A percentile compares a stretch with the other conserved stretches of the same genome.
These are phyloP conservation scores for Citrullus colocynthis DNA, from an alignment of 306 rosid species.

Conservation along the genomic window DNA sequence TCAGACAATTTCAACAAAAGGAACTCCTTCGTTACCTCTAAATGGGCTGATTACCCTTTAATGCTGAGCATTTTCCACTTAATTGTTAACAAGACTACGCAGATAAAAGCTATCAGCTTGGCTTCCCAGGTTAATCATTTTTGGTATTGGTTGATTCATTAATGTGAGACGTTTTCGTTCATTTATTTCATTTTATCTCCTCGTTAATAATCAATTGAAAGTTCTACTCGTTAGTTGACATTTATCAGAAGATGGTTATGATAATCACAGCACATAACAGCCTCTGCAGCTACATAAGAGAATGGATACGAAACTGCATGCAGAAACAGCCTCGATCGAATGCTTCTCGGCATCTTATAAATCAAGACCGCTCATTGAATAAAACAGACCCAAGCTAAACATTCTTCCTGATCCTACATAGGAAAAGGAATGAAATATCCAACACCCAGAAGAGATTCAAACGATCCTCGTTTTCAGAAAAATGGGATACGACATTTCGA, in stretches of 20 bases:
- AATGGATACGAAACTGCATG: neutral
- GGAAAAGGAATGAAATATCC: neutral
- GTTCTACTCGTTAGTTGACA: neutral
- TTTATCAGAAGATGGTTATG: neutral
- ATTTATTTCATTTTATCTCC: neutral
- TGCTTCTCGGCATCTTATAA: neutral
- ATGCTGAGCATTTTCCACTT: neutral
- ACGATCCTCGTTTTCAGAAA: neutral
- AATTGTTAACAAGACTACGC: neutral
- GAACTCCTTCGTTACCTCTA: neutral
- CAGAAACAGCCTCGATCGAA: neutral
- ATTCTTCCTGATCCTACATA: conserved; percentile 1
- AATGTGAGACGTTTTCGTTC: neutral
- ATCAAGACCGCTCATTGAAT: neutral
- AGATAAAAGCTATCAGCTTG: neutral
- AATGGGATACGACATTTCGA: neutral
- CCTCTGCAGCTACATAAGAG: neutral
- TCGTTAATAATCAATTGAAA: neutral
- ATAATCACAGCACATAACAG: neutral
- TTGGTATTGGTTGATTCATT: neutral
- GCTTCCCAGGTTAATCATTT: neutral
- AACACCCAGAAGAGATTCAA: neutral
- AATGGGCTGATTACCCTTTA: neutral
- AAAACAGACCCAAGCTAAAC: neutral
- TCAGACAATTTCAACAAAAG: neutral